These are phyloP conservation scores for Curvularia lunata DNA, from an alignment of 2,329 filamentous ascomycete species.

Conservation along the genomic window DNA sequence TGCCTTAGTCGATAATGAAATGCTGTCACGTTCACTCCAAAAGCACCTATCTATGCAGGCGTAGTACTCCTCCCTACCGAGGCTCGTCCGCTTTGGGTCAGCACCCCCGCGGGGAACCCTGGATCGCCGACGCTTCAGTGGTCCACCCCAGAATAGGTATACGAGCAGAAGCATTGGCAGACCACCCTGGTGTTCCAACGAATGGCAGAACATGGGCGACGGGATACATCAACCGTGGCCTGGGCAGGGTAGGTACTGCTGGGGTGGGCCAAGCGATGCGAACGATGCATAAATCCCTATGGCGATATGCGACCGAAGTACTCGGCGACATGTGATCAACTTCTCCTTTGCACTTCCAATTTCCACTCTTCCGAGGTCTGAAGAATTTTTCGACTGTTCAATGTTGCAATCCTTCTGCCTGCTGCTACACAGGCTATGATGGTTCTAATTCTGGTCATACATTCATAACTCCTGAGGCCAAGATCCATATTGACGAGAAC, in stretches of 20 bases:
- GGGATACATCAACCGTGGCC: neutral
- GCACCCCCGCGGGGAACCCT: slow-evolving; percentile 25
- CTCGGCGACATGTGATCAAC: neutral
- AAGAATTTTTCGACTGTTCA: neutral
- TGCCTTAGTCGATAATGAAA: slow-evolving; percentile 23
- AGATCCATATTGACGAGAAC: neutral
- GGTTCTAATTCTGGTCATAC: neutral
- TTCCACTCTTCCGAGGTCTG: neutral
- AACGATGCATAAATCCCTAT: neutral
- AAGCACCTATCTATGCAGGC: slow-evolving; percentile 5
- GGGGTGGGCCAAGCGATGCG: neutral
- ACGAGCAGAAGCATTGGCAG: neutral
- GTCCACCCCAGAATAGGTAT: neutral
- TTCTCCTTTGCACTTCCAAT: neutral
- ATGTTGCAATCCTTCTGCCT: neutral
- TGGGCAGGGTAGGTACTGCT: neutral
- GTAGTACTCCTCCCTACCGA: slow-evolving; percentile 21
- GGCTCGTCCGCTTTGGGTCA: slow-evolving; percentile 25
- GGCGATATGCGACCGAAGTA: neutral
- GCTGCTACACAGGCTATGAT: neutral
- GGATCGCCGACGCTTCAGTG: slow-evolving; percentile 3
- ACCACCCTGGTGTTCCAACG: neutral
- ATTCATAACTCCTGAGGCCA: too few species aligned
- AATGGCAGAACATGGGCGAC: neutral
- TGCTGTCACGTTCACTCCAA: slow-evolving; percentile 21